Evolutionary conservation across 768 basidiomycete genomes (phyloP).

Genomic region (Amyloporia xantha): DNA sequence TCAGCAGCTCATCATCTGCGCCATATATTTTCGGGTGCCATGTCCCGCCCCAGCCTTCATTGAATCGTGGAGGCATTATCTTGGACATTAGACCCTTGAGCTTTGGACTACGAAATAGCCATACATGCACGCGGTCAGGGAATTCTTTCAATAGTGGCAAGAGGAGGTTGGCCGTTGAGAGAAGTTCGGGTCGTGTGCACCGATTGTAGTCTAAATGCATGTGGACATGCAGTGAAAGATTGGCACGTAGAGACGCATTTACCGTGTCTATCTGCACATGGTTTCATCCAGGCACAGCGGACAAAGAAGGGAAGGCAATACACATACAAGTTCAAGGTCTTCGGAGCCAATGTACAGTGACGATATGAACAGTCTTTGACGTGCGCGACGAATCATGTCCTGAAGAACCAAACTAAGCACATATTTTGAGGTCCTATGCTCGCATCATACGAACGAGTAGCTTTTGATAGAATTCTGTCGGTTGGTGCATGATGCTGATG

Average conservation of each 20-base stretch:
- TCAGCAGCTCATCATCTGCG: conserved; percentile 84
- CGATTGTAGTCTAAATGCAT: conserved; percentile 79
- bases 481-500: conserved; percentile 21
- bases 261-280: conserved; percentile 70
- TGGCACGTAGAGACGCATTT: conserved; percentile 47
- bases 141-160: conserved; percentile 69
- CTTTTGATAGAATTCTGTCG: conserved; percentile 19
- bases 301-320: not conserved
- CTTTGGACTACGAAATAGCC: conserved; percentile 84
- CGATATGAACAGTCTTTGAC: conserved; percentile 78
- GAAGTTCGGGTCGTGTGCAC: conserved; percentile 65
- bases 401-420: no score
- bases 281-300: not conserved
- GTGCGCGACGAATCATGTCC: conserved; percentile 76
- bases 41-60: conserved; percentile 92
- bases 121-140: conserved; percentile 65
- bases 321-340: conserved; percentile 71
- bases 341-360: conserved; percentile 82
- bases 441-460: conserved; percentile 18
- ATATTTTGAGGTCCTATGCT: not conserved
- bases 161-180: conserved; percentile 61
- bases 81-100: conserved; percentile 67
- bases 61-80: conserved; percentile 85
- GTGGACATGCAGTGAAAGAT: conserved; percentile 57
- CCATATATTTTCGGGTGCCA: conserved; percentile 98